Evolutionary conservation across 148 eudicot genomes (phyloP).

Genomic region (Euryodendron excelsum): DNA sequence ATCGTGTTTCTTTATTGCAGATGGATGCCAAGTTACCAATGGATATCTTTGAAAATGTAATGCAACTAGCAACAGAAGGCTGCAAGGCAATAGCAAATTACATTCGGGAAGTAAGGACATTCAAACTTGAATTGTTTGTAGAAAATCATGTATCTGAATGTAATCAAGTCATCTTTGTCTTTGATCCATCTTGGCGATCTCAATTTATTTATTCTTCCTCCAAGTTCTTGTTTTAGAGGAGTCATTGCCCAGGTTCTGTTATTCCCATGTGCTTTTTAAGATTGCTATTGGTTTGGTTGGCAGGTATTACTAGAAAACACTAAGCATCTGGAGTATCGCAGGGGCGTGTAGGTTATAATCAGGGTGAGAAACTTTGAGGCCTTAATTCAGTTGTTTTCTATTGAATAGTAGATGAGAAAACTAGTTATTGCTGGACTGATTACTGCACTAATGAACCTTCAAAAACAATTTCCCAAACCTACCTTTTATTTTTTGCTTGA

Average conservation of each 20-base stretch:
- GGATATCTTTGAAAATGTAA: slow-evolving; percentile 79
- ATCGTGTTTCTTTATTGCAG: slow-evolving; percentile 33
- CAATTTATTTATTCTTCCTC: neutral
- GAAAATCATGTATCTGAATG: neutral
- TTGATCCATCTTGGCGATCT: neutral
- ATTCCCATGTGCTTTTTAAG: neutral
- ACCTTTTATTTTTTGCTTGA: too few relatives aligned
- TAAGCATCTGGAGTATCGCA: slow-evolving; percentile 21
- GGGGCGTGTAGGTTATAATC: slow-evolving; percentile 2
- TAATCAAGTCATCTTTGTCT: neutral
- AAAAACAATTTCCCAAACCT: neutral
- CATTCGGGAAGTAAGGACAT: slow-evolving; percentile 71
- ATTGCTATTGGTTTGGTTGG: slow-evolving; percentile 10
- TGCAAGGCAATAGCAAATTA: slow-evolving; percentile 93
- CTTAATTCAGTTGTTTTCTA: neutral
- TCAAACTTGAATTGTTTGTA: neutral
- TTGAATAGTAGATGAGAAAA: neutral
- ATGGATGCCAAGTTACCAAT: slow-evolving; percentile 86
- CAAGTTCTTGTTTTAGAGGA: neutral
- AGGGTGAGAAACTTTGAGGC: neutral
- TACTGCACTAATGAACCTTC: neutral
- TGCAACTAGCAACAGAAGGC: slow-evolving; percentile 94
- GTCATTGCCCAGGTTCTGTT: neutral
- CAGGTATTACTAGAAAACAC: slow-evolving; percentile 22
- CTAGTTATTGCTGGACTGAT: neutral